These are phyloP conservation scores for Moringa oleifera DNA, from an alignment of 345 rosid species.

Conservation along the genomic window DNA sequence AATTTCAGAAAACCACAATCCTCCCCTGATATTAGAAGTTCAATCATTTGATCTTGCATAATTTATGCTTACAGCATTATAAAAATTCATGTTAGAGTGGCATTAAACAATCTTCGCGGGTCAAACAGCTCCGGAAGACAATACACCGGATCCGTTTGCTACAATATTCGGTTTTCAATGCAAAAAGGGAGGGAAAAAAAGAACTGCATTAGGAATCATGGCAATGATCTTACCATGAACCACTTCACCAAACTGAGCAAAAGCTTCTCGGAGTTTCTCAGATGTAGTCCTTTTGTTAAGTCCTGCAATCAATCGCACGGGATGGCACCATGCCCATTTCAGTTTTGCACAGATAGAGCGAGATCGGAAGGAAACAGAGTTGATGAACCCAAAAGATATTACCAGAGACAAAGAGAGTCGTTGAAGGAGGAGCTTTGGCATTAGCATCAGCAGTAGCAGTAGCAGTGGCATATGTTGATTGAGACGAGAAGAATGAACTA, in stretches of 20 bases:
- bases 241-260: conserved; percentile 42
- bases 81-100: too few species aligned
- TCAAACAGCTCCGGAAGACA: too few species aligned
- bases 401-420: conserved; percentile 28
- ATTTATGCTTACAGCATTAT: too few species aligned
- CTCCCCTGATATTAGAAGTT: too few species aligned
- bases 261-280: conserved; percentile 35
- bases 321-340: too few species aligned
- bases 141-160: background rate
- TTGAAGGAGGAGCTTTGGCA: conserved; percentile 18
- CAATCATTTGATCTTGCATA: too few species aligned
- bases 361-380: background rate
- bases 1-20: too few species aligned
- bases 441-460: conserved; percentile 10
- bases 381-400: background rate
- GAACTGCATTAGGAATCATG: too few species aligned
- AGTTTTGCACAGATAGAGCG: too few species aligned
- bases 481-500: conserved; percentile 13
- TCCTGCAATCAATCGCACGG: conserved; percentile 24
- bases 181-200: background rate
- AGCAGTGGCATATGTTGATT: conserved; percentile 10
- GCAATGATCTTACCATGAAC: conserved; percentile 45
- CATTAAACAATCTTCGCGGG: too few species aligned
- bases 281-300: conserved; percentile 43
- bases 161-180: background rate